Conservation (phyloP, 768 basidiomycete genomes). For the Gloeostereum incarnatum region DNA sequence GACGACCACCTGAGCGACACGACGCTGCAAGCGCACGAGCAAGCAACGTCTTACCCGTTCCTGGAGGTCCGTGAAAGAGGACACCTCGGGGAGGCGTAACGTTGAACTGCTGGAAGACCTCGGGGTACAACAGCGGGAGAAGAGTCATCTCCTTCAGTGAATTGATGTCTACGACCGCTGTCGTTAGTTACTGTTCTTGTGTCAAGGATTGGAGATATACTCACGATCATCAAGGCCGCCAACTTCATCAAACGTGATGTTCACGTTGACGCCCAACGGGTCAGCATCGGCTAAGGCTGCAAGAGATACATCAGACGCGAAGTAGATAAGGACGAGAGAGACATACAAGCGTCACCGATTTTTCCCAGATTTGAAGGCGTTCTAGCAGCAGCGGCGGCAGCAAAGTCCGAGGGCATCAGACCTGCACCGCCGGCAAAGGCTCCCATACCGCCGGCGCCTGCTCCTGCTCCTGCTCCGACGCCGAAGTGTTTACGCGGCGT, state of each 20-base stretch:
- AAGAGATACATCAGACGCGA: conserved; percentile 8
- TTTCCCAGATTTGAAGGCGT: conserved; percentile 84
- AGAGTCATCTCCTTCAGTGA: conserved; percentile 98
- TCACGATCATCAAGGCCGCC: conserved; percentile 92
- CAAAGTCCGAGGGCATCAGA: too few species aligned
- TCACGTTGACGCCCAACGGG: conserved; percentile 87
- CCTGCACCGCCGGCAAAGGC: too few species aligned
- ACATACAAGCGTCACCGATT: conserved; percentile 66
- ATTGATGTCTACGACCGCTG: conserved; percentile 64
- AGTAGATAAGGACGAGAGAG: conserved; percentile 9
- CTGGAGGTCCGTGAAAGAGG: conserved; percentile 95
- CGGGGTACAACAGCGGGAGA: conserved; percentile 89
- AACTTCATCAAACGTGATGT: conserved; percentile 93
- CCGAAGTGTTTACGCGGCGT: too few species aligned
- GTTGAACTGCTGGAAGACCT: conserved; percentile 89
- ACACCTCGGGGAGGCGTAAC: conserved; percentile 96
- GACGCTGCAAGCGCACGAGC: conserved; percentile 91
- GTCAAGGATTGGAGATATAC: conserved; percentile 13
- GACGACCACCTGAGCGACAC: too few species aligned
- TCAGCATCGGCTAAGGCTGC: conserved; percentile 89
- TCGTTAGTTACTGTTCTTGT: conserved; percentile 3
- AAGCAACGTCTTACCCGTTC: conserved; percentile 94
- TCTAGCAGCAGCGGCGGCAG: too few species aligned
- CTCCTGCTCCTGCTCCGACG: too few species aligned
- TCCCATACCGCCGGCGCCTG: too few species aligned